Conservation (phyloP, 495 filamentous ascomycete genomes). For the Jackrogersella multiformis region DNA sequence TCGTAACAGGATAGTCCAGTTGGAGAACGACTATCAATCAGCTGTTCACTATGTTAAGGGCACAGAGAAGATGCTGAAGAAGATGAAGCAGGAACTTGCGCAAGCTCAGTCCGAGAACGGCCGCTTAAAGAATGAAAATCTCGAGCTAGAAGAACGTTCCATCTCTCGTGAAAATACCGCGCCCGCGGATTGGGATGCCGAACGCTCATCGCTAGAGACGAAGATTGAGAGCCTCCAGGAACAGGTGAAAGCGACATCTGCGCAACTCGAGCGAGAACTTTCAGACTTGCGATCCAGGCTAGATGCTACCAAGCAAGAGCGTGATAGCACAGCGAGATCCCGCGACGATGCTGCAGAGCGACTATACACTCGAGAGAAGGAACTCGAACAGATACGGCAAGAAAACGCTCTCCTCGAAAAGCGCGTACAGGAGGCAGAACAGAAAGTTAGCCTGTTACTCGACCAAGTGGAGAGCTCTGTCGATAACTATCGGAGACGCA, state of each 20-base stretch:
- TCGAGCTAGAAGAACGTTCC: constrained; percentile 64
- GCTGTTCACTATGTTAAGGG: constrained; percentile 99
- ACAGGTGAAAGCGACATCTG: constrained; percentile 70
- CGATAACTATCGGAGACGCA: constrained; percentile 87
- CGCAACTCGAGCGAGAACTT: constrained; percentile 77
- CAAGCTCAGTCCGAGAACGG: constrained; percentile 87
- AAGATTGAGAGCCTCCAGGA: constrained; percentile 73
- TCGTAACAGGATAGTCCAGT: constrained; percentile 87
- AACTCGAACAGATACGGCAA: constrained; percentile 81
- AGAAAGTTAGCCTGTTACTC: constrained; percentile 89
- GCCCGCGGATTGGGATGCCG: constrained; percentile 76
- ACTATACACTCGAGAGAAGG: constrained; percentile 66
- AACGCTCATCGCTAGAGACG: constrained; percentile 71
- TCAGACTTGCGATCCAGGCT: constrained; percentile 72
- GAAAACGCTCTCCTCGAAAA: constrained; percentile 83
- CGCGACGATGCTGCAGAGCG: constrained; percentile 68
- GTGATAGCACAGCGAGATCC: constrained; percentile 66
- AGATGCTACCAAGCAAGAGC: constrained; percentile 68
- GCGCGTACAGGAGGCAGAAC: constrained; percentile 87
- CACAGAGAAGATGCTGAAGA: constrained; percentile 98
- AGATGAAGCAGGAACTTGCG: constrained; percentile 94
- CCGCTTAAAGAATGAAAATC: constrained; percentile 82
- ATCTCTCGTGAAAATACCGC: constrained; percentile 50
- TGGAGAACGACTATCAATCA: constrained; percentile 98
- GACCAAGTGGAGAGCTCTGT: constrained; percentile 94